A percentile compares a stretch with the other conserved stretches of the same genome.
Evolutionary conservation across 2,329 filamentous ascomycete species (phyloP).

Genomic region (Rhinocladiella mackenziei): DNA sequence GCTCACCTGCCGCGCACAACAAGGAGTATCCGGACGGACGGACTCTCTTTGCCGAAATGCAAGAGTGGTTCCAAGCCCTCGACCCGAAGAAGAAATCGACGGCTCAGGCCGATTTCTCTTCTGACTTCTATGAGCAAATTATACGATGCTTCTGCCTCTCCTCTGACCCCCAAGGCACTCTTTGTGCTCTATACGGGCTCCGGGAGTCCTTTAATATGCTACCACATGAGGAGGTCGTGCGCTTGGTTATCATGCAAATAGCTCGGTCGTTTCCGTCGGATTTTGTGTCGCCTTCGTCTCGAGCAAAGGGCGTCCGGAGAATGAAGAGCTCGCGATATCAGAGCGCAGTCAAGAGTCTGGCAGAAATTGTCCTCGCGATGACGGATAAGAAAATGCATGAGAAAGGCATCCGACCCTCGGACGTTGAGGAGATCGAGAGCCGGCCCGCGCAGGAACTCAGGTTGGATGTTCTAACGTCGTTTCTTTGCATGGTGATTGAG

Average conservation of each 20-base stretch:
- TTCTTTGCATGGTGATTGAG: conserved; percentile 41
- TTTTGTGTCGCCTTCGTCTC: conserved; percentile 25
- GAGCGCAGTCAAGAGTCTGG: conserved; percentile 41
- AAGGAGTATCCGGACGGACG: conserved; percentile 45
- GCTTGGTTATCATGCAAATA: conserved; percentile 48
- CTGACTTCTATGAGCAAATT: conserved; percentile 51
- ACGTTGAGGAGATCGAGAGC: conserved; percentile 33
- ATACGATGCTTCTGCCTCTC: conserved; percentile 50
- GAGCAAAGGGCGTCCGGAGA: conserved; percentile 9
- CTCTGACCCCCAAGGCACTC: conserved; percentile 47
- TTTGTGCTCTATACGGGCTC: conserved; percentile 49
- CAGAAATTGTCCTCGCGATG: conserved; percentile 46
- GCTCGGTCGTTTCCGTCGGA: conserved; percentile 42
- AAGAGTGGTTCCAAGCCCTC: conserved; percentile 41
- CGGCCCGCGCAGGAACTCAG: conserved; percentile 35
- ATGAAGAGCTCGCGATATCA: conserved; percentile 30
- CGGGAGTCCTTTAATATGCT: conserved; percentile 42
- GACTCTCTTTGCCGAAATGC: conserved; percentile 48
- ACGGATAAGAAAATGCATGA: conserved; percentile 40
- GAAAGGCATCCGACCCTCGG: conserved; percentile 25
- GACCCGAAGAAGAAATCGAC: conserved; percentile 32
- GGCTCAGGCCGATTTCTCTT: conserved; percentile 40
- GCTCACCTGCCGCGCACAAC: conserved; percentile 46
- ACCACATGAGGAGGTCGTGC: conserved; percentile 46
- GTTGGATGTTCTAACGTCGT: conserved; percentile 41